Percentiles rank a stretch among this genome's conserved stretches.
Evolutionary conservation across 2,329 filamentous ascomycete species (phyloP).

Genomic region (Cladosporium oxysporum): DNA sequence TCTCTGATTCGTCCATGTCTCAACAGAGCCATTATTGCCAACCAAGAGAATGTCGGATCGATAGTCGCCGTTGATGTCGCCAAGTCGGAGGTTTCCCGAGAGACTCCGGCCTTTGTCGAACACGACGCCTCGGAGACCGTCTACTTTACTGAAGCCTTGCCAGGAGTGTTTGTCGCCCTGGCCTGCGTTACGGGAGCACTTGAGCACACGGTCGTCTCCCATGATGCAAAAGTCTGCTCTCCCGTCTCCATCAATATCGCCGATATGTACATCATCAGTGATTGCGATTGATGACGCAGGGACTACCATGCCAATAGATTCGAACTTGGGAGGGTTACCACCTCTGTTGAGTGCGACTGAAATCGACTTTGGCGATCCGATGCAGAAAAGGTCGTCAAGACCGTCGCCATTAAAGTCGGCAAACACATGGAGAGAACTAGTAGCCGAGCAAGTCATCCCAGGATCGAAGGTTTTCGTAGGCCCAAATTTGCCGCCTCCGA

Average conservation of each 20-base stretch:
- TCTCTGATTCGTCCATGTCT: neutral
- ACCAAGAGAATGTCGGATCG: neutral
- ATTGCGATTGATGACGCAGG: too few species aligned
- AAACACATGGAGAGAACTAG: too few species aligned
- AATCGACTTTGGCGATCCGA: too few species aligned
- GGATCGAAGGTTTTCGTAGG: neutral
- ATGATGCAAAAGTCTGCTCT: neutral
- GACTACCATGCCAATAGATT: neutral
- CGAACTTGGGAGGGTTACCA: neutral
- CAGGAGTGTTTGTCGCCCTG: neutral
- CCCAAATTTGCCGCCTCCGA: neutral
- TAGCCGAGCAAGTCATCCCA: too few species aligned
- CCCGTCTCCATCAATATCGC: neutral
- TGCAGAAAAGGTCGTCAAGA: neutral
- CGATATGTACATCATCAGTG: neutral
- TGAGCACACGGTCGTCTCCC: neutral
- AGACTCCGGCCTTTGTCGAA: too few species aligned
- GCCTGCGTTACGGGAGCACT: neutral
- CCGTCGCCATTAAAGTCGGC: neutral
- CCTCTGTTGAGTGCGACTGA: too few species aligned
- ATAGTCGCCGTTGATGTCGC: constrained; percentile 1
- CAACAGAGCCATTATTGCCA: neutral
- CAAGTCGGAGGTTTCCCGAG: too few species aligned
- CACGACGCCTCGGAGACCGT: too few species aligned
- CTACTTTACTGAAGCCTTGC: neutral